Percentiles rank a stretch among this genome's conserved stretches.
Conservation (phyloP, 345 rosid genomes). For the Eucalyptus cladocalyx region DNA sequence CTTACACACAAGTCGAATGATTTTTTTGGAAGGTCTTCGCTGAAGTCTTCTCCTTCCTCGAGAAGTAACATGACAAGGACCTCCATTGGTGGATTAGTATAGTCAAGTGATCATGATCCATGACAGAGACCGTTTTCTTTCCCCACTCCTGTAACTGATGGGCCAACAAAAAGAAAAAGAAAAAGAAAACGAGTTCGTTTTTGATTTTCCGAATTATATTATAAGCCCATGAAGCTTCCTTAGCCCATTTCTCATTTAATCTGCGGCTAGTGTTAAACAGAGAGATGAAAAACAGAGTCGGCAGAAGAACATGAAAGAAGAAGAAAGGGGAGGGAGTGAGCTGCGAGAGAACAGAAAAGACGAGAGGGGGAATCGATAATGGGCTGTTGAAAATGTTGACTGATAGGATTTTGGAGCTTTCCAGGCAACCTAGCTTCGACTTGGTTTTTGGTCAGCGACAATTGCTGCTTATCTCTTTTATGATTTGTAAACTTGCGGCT, state of each 20-base stretch:
- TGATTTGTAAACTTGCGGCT: background rate
- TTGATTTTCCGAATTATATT: background rate
- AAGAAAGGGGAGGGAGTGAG: fast-evolving
- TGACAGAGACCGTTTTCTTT: background rate
- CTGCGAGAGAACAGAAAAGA: too few species aligned
- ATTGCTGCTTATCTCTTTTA: background rate
- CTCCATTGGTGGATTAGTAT: background rate
- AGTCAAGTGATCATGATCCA: background rate
- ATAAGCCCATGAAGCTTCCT: background rate
- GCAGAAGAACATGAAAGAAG: too few species aligned
- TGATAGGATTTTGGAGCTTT: background rate
- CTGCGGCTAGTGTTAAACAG: background rate
- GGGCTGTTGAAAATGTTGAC: background rate
- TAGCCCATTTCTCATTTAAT: background rate
- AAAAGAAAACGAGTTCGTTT: background rate
- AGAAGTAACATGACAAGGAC: background rate
- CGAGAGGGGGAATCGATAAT: too few species aligned
- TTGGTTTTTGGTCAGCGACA: background rate
- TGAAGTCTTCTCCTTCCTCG: background rate
- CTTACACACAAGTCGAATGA: background rate
- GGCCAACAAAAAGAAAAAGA: background rate
- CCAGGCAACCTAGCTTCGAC: background rate
- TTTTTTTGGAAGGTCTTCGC: background rate
- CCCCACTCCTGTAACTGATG: background rate
- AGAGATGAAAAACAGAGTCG: background rate